Percentiles rank a stretch among this genome's conserved stretches.
Conservation (phyloP, 148 eudicot genomes). For the Polygonum maritimum region DNA sequence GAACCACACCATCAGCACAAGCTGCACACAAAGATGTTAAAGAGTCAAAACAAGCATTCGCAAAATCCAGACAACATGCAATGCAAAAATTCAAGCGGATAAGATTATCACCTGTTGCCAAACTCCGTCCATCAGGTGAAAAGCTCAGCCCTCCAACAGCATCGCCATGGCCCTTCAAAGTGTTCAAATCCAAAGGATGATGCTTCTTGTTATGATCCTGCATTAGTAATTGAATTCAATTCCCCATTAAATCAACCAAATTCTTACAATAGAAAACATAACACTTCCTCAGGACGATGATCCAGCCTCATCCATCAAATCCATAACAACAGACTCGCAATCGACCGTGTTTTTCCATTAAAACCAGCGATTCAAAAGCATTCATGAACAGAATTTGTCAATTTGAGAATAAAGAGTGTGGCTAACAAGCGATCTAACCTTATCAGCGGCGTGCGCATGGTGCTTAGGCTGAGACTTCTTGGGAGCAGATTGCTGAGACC, state of each 20-base stretch:
- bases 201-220: conserved; percentile 82
- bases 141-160: conserved; percentile 66
- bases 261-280: neutral
- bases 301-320: neutral
- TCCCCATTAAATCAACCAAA: neutral
- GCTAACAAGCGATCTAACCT: conserved; percentile 24
- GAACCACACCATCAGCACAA: conserved; percentile 86
- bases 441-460: conserved; percentile 57
- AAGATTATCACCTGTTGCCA: conserved; percentile 70
- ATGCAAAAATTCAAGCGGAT: neutral
- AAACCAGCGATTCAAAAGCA: neutral
- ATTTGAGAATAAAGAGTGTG: neutral
- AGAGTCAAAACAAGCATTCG: neutral
- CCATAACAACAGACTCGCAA: neutral
- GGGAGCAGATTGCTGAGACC: conserved; percentile 23
- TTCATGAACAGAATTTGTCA: neutral
- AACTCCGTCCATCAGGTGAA: conserved; percentile 59
- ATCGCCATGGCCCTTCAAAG: conserved; percentile 94
- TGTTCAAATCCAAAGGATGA: conserved; percentile 90
- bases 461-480: conserved; percentile 60
- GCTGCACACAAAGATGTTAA: conserved; percentile 42
- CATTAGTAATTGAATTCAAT: conserved; percentile 9
- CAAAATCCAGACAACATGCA: neutral
- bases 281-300: neutral
- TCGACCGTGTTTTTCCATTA: neutral